These are phyloP conservation scores for Globisporangium takayamanum DNA, from an alignment of 352 stramenopile species.

Conservation along the genomic window DNA sequence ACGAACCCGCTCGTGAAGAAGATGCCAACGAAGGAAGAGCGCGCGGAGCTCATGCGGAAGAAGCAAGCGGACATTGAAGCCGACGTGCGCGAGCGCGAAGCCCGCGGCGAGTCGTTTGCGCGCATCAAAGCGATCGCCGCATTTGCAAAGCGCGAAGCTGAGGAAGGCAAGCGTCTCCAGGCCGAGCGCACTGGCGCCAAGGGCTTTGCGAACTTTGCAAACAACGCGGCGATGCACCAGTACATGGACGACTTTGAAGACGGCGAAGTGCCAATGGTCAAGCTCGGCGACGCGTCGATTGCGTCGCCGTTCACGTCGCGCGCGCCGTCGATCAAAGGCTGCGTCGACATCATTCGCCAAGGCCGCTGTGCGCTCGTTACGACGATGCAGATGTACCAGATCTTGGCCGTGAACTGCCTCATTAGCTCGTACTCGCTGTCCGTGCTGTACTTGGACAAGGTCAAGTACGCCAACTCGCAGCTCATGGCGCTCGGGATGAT, in stretches of 20 bases:
- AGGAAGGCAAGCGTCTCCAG: conserved; percentile 56
- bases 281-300: conserved; percentile 98
- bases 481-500: conserved; percentile 88
- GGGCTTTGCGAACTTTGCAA: conserved; percentile 83
- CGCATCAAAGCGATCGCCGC: conserved; percentile 81
- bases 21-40: conserved; percentile 67
- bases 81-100: conserved; percentile 68
- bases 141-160: conserved; percentile 79
- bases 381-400: conserved; percentile 99
- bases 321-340: conserved; percentile 88
- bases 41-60: conserved; percentile 75
- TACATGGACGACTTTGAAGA: conserved; percentile 91
- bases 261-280: conserved; percentile 94
- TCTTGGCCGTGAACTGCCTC: conserved; percentile 97
- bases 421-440: conserved; percentile 98
- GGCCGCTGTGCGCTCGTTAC: conserved; percentile 98
- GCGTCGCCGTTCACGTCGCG: conserved; percentile 98
- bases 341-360: conserved; percentile 96
- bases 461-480: conserved; percentile 98
- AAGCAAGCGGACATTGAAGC: conserved; percentile 80
- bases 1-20: conserved; percentile 49
- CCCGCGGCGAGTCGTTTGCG: conserved; percentile 81
- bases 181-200: conserved; percentile 70
- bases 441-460: conserved; percentile 96
- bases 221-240: conserved; percentile 81